phyloP scores from a whole-genome alignment of 2,329 filamentous ascomycete species.

The Verticillium dahliae region DNA sequence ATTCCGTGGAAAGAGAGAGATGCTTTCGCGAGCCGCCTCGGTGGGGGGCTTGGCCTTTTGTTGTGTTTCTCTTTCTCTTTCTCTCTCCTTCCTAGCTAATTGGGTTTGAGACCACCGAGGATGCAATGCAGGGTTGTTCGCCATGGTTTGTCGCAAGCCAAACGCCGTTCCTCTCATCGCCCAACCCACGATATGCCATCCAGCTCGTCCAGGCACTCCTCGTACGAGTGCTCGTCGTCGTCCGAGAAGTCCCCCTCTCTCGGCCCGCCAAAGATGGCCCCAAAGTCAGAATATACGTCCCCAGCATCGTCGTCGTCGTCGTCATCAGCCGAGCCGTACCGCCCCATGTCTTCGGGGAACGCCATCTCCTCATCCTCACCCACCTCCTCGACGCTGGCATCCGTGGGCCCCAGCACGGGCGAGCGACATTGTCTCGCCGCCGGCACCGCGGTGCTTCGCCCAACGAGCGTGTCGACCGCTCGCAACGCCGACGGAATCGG shows the following conservation, averaged over 20 bases:
- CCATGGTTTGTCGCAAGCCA: background rate
- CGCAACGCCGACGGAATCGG: background rate
- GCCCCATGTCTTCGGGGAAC: slow-evolving; percentile 41
- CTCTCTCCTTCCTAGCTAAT: too few relatives aligned
- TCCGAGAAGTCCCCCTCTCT: slow-evolving; percentile 17
- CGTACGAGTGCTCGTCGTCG: slow-evolving; percentile 38
- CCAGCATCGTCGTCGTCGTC: slow-evolving; percentile 32
- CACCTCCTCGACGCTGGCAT: slow-evolving; percentile 20
- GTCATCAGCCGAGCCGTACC: slow-evolving; percentile 31
- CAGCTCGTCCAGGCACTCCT: slow-evolving; percentile 49
- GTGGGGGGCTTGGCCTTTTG: background rate
- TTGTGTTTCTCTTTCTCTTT: too few relatives aligned
- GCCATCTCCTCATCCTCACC: slow-evolving; percentile 39
- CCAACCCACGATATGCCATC: slow-evolving; percentile 45
- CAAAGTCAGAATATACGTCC: slow-evolving; percentile 49
- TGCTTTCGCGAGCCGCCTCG: background rate
- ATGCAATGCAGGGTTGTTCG: too few relatives aligned
- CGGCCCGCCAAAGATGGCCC: slow-evolving; percentile 38
- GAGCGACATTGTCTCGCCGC: slow-evolving; percentile 2
- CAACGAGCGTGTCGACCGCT: background rate
- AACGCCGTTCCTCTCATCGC: background rate
- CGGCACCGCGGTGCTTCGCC: slow-evolving; percentile 2
- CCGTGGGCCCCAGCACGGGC: slow-evolving; percentile 21
- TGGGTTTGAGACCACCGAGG: too few relatives aligned
- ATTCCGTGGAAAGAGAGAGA: background rate